Percentiles rank a stretch among this genome's conserved stretches.
phyloP scores from a whole-genome alignment of 2,329 filamentous ascomycete genomes.

The Aureobasidium sp. region DNA sequence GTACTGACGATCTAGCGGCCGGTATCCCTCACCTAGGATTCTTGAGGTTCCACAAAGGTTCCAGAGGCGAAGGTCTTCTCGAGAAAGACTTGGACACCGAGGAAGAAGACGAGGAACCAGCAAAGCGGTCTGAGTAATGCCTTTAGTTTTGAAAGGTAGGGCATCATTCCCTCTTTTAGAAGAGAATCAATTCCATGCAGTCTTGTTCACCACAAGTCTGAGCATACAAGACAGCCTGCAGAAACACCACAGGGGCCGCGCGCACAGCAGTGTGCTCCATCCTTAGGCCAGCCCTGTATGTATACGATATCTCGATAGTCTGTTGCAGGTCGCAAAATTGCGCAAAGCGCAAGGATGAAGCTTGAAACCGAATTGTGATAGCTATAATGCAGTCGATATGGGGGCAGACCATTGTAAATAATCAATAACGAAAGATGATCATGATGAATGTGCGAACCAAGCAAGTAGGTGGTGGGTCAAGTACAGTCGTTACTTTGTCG shows the following conservation, averaged over 20 bases:
- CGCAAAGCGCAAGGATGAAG: neutral
- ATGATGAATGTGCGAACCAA: neutral
- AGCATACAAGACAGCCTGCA: neutral
- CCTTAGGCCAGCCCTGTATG: neutral
- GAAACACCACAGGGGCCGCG: neutral
- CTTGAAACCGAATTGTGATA: too few species aligned
- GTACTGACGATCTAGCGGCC: slow-evolving; percentile 15
- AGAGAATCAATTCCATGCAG: neutral
- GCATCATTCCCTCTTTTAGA: neutral
- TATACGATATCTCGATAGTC: neutral
- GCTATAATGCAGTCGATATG: neutral
- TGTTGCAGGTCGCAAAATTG: neutral
- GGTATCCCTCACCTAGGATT: slow-evolving; percentile 13
- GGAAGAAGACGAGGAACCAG: neutral
- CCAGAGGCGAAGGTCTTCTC: neutral
- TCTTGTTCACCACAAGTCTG: neutral
- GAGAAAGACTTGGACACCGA: neutral
- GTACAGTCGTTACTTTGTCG: neutral
- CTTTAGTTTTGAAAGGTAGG: neutral
- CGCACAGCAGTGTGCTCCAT: neutral
- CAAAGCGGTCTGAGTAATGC: neutral
- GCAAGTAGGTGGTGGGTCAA: neutral
- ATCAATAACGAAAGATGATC: neutral
- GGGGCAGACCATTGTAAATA: neutral
- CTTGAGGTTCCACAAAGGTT: slow-evolving; percentile 21